These are phyloP conservation scores for Suillus paluster DNA, from an alignment of 768 basidiomycete species.

Conservation along the genomic window DNA sequence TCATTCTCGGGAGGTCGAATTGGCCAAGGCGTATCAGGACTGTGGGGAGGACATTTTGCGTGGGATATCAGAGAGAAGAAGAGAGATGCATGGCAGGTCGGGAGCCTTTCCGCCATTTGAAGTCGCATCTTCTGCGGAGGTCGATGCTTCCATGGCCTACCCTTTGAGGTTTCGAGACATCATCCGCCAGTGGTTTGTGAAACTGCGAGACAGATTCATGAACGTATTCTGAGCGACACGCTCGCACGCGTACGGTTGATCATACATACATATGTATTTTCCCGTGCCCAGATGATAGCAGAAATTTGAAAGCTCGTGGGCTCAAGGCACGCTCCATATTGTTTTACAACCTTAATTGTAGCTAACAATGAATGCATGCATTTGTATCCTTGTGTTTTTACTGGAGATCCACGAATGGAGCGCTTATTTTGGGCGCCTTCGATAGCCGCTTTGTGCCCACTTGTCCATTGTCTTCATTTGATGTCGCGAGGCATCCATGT, in stretches of 20 bases:
- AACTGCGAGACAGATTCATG: constrained; percentile 15
- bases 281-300: not conserved
- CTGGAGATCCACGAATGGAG: not conserved
- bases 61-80: constrained; percentile 38
- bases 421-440: constrained; percentile 5
- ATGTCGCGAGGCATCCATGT: constrained; percentile 29
- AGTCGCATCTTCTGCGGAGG: constrained; percentile 12
- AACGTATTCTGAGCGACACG: not conserved
- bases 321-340: constrained; percentile 8
- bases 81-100: constrained; percentile 3
- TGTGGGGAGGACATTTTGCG: constrained; percentile 56
- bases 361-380: constrained; percentile 7
- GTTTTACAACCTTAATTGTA: constrained; percentile 11
- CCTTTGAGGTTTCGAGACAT: constrained; percentile 30
- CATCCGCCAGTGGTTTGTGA: constrained; percentile 32
- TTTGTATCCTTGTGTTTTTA: not conserved
- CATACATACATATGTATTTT: constrained; percentile 1
- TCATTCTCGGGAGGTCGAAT: constrained; percentile 59
- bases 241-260: not conserved
- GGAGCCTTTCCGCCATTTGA: not conserved
- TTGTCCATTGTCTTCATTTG: constrained; percentile 15
- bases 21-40: constrained; percentile 55
- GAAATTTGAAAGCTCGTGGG: no score
- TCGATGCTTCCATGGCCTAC: constrained; percentile 8
- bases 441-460: constrained; percentile 19